These are phyloP conservation scores for Antarctomyces pellizariae DNA, from an alignment of 495 filamentous ascomycete genomes.

Conservation along the genomic window DNA sequence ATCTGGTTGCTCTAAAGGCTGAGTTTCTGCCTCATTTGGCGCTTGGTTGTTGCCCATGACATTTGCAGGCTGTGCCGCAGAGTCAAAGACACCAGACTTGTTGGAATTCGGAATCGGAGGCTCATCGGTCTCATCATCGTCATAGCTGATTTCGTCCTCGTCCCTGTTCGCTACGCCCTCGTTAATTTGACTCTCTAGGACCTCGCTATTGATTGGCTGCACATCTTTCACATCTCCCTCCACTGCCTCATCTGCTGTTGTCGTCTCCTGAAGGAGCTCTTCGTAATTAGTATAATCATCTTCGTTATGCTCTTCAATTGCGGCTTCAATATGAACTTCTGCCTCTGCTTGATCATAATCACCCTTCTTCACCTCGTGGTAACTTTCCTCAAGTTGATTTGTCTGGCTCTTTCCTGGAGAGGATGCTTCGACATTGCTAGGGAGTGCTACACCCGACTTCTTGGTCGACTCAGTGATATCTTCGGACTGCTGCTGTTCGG, in stretches of 20 bases:
- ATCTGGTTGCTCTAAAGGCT: too few species aligned
- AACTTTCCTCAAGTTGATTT: background rate
- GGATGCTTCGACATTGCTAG: background rate
- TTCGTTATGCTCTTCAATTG: conserved; percentile 6
- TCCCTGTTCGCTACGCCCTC: background rate
- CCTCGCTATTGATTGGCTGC: background rate
- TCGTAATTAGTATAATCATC: conserved; percentile 3
- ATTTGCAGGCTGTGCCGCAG: too few species aligned
- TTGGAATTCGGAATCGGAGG: background rate
- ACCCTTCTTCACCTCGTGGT: background rate
- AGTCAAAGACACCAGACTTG: conserved; percentile 5
- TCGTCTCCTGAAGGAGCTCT: conserved; percentile 1
- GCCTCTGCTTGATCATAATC: conserved; percentile 1
- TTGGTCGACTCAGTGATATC: background rate
- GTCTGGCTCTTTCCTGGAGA: background rate
- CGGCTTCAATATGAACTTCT: conserved; percentile 2
- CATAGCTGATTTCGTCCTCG: conserved; percentile 13
- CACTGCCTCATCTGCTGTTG: background rate
- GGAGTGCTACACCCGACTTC: background rate
- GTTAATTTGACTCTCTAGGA: background rate
- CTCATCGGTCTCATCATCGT: conserved; percentile 6
- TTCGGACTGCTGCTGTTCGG: background rate
- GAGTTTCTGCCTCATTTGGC: too few species aligned
- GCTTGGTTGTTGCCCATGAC: too few species aligned
- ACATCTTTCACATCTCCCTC: conserved; percentile 1